Evolutionary conservation across 108 stramenopile species (phyloP).

Genomic region (Phaeodactylum tricornutum): DNA sequence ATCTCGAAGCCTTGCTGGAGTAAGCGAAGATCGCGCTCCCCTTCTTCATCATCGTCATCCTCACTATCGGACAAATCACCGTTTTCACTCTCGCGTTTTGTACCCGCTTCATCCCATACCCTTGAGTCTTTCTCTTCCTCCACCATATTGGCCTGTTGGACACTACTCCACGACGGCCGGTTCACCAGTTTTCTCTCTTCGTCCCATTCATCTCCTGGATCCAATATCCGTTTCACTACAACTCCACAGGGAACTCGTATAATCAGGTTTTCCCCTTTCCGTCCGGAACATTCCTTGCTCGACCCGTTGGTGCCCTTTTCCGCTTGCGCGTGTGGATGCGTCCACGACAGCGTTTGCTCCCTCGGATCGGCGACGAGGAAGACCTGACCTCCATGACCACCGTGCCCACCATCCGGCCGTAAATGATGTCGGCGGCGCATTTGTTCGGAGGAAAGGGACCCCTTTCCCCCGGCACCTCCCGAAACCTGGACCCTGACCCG

Average conservation of each 20-base stretch:
- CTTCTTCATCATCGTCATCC: slow-evolving; percentile 4
- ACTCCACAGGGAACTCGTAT: slow-evolving; percentile 79
- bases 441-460: slow-evolving; percentile 41
- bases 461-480: slow-evolving; percentile 71
- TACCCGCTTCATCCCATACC: slow-evolving; percentile 1
- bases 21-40: not conserved
- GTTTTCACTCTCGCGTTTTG: slow-evolving; percentile 9
- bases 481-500: slow-evolving; percentile 44
- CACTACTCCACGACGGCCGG: too few relatives aligned
- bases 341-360: slow-evolving; percentile 43
- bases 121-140: not conserved
- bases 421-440: slow-evolving; percentile 36
- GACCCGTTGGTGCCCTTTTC: slow-evolving; percentile 49
- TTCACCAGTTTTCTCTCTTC: slow-evolving; percentile 25
- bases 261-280: slow-evolving; percentile 58
- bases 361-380: slow-evolving; percentile 60
- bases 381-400: slow-evolving; percentile 71
- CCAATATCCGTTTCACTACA: slow-evolving; percentile 62
- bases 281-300: slow-evolving; percentile 39
- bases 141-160: not conserved
- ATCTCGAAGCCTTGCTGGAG: not conserved
- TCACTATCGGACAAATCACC: slow-evolving; percentile 15
- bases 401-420: slow-evolving; percentile 73
- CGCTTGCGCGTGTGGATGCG: slow-evolving; percentile 40
- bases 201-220: slow-evolving; percentile 51